Evolutionary conservation across 2,329 filamentous ascomycete genomes (phyloP).

Genomic region (Aspergillus pseudoviridinutans): DNA sequence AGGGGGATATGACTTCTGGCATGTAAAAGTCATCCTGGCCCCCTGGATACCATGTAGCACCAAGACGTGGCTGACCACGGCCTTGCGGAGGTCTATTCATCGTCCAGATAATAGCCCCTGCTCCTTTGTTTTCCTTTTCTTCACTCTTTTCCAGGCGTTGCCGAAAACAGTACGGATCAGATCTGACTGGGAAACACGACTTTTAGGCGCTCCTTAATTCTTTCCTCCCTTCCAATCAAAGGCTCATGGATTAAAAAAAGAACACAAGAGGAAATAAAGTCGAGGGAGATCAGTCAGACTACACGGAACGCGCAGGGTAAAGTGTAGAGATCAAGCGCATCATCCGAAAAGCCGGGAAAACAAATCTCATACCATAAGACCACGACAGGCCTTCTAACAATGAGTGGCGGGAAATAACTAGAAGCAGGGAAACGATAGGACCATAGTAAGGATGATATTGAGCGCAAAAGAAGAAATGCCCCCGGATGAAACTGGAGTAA

Average conservation of each 20-base stretch:
- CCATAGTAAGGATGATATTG: conserved; percentile 2
- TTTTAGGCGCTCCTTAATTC: not conserved
- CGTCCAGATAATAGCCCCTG: conserved; percentile 7
- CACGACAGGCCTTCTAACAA: not conserved
- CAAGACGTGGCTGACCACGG: conserved; percentile 42
- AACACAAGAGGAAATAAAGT: not conserved
- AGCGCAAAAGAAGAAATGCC: not conserved
- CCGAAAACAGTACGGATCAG: not conserved
- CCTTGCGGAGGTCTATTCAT: conserved; percentile 38
- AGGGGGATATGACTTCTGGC: conserved; percentile 65
- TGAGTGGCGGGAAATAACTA: not conserved
- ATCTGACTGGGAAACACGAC: not conserved
- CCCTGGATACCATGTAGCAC: conserved; percentile 66
- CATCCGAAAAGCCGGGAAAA: not conserved
- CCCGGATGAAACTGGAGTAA: not conserved
- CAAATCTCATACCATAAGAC: not conserved
- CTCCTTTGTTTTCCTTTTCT: not conserved
- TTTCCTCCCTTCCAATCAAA: not conserved
- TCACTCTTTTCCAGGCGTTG: not conserved
- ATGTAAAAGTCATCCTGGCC: conserved; percentile 66
- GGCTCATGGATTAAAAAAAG: not conserved
- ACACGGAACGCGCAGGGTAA: not conserved
- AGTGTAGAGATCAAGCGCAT: not conserved
- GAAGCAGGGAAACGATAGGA: conserved; percentile 2
- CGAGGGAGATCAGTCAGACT: not conserved